Percentiles rank a stretch among this genome's conserved stretches.
These are phyloP conservation scores for Daedaleopsis sinensis DNA, from an alignment of 768 basidiomycete species.

Conservation along the genomic window DNA sequence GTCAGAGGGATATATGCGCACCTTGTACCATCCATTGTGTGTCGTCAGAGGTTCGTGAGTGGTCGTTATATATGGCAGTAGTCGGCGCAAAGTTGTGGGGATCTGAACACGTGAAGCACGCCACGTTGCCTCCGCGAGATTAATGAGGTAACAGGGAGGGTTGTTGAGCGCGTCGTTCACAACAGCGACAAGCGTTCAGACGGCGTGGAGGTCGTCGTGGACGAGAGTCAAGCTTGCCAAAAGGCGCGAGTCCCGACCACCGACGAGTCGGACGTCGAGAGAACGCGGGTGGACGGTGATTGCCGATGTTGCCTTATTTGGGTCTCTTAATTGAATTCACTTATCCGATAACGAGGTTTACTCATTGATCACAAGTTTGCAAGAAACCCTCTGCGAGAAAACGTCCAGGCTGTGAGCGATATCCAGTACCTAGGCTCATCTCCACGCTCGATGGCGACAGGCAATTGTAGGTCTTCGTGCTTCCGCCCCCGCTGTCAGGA, in stretches of 20 bases:
- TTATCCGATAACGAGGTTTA: not conserved
- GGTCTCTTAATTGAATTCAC: not conserved
- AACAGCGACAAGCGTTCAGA: not conserved
- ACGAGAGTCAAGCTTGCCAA: not conserved
- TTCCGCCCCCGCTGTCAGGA: no score
- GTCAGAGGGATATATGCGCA: slow-evolving; percentile 27
- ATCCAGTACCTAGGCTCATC: slow-evolving; percentile 16
- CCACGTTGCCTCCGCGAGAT: slow-evolving; percentile 16
- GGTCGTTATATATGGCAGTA: no score
- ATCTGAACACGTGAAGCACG: slow-evolving; percentile 8
- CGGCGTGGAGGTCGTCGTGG: not conserved
- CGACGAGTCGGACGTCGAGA: not conserved
- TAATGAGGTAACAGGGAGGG: slow-evolving; percentile 1
- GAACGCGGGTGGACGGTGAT: no score
- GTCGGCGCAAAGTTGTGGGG: slow-evolving; percentile 13
- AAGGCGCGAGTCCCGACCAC: no score
- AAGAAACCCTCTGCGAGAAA: no score
- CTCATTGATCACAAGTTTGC: no score
- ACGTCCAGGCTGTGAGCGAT: no score
- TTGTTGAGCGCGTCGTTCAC: not conserved
- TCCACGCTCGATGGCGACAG: slow-evolving; percentile 14
- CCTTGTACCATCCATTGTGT: slow-evolving; percentile 62
- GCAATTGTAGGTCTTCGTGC: not conserved
- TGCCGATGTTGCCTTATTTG: not conserved
- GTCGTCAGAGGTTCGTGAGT: not conserved